A percentile compares a stretch with the other conserved stretches of the same genome.
phyloP scores from a whole-genome alignment of 2,329 filamentous ascomycete genomes.

The Dothideomycetidae sp. region DNA sequence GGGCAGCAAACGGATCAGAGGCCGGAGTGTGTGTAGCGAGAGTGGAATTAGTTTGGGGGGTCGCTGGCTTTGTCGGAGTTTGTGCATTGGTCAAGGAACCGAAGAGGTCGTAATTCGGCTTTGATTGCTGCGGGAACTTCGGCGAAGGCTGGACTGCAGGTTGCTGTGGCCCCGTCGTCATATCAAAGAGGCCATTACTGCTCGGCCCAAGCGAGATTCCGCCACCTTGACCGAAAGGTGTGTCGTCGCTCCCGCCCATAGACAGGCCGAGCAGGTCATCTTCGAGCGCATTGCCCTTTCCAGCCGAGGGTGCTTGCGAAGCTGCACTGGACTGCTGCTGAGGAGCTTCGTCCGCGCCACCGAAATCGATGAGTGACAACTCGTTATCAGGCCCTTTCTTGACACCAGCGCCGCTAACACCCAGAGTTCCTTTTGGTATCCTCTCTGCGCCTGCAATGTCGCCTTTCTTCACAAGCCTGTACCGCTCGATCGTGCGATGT shows the following conservation, averaged over 20 bases:
- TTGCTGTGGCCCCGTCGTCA: constrained; percentile 7
- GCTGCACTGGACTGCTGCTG: constrained; percentile 21
- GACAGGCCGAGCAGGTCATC: constrained; percentile 85
- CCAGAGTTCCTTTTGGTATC: constrained; percentile 68
- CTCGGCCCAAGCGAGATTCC: constrained; percentile 62
- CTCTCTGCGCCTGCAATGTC: constrained; percentile 71
- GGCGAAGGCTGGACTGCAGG: constrained; percentile 19
- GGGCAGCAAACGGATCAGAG: constrained; percentile 47
- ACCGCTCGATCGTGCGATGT: constrained; percentile 87
- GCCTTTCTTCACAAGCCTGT: constrained; percentile 91
- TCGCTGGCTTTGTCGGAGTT: constrained; percentile 34
- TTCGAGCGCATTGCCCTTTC: constrained; percentile 55
- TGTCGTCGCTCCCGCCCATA: constrained; percentile 57
- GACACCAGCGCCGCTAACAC: constrained; percentile 48
- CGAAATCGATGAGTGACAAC: constrained; percentile 87
- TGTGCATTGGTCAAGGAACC: constrained; percentile 32
- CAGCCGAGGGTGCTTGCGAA: constrained; percentile 28
- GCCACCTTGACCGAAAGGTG: constrained; percentile 57
- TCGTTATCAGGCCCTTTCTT: constrained; percentile 58
- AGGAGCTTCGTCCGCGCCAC: constrained; percentile 46
- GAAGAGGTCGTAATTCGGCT: constrained; percentile 45
- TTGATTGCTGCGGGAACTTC: constrained; percentile 27
- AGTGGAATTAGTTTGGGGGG: constrained; percentile 30
- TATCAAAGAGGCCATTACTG: constrained; percentile 10
- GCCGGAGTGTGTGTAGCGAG: constrained; percentile 24